Evolutionary conservation across 805 yeast genomes (phyloP).

Genomic region (Candida yuanshanica): DNA sequence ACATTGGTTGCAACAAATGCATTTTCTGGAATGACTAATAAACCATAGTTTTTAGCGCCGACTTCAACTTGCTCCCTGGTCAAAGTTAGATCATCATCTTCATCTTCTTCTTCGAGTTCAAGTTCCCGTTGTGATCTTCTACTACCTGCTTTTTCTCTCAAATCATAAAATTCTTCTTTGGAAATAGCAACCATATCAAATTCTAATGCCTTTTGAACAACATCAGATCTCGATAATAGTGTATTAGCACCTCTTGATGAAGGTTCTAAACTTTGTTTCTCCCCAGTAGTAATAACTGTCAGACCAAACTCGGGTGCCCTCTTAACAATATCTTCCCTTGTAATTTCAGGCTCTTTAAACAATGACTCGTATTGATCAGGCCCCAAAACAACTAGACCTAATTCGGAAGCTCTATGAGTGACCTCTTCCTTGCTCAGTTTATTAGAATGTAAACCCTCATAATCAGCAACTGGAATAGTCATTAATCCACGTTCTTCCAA

Average conservation of each 20-base stretch:
- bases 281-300: conserved; percentile 27
- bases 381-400: conserved; percentile 3
- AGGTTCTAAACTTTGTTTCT: conserved; percentile 19
- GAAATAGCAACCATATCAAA: conserved; percentile 32
- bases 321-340: conserved; percentile 9
- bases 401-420: background rate
- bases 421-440: background rate
- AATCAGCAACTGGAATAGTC: background rate
- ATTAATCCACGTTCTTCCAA: background rate
- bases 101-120: conserved; percentile 1
- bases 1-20: conserved; percentile 60
- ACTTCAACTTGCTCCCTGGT: conserved; percentile 27
- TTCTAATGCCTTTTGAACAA: conserved; percentile 25
- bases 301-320: conserved; percentile 28
- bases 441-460: background rate
- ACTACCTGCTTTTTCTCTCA: conserved; percentile 21
- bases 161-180: conserved; percentile 27
- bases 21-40: conserved; percentile 51
- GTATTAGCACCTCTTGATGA: conserved; percentile 6
- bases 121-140: conserved; percentile 5
- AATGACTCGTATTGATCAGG: conserved; percentile 1
- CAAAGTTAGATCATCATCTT: conserved; percentile 1
- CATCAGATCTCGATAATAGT: conserved; percentile 6
- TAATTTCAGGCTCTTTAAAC: background rate
- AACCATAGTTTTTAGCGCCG: conserved; percentile 40